Percentiles rank a stretch among this genome's conserved stretches.
Conservation (phyloP, 176 grass and related monocot species). For the Carex parvula region DNA sequence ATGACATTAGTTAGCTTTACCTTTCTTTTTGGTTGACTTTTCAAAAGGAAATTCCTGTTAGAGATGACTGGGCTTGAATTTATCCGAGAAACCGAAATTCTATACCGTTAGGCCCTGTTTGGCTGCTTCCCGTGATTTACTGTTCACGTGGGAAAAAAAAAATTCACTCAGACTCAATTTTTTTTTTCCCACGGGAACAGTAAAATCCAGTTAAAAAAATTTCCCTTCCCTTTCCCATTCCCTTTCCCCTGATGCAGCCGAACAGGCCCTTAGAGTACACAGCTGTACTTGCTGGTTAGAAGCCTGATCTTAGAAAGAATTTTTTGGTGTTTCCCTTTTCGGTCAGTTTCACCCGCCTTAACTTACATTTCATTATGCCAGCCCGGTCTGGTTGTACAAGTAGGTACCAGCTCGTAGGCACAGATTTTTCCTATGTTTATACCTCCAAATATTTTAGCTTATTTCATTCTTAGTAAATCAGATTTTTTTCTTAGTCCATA, state of each 20-base stretch:
- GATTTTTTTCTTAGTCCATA: neutral
- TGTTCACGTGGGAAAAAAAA: too few relatives aligned
- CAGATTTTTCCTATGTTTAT: neutral
- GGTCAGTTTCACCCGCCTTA: conserved; percentile 18
- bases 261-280: too few relatives aligned
- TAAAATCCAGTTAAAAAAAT: too few relatives aligned
- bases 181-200: too few relatives aligned
- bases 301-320: neutral
- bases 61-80: neutral
- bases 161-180: too few relatives aligned
- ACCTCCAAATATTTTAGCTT: neutral
- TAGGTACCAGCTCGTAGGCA: neutral
- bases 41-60: neutral
- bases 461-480: neutral
- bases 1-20: neutral
- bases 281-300: neutral
- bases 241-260: too few relatives aligned
- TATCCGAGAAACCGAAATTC: neutral
- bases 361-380: neutral
- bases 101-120: too few relatives aligned
- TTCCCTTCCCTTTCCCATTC: too few relatives aligned
- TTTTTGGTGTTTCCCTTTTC: neutral
- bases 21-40: neutral
- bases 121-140: too few relatives aligned
- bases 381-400: conserved; percentile 8